These are phyloP conservation scores for Aspergillus heteromorphus DNA, from an alignment of 495 filamentous ascomycete genomes.

Conservation along the genomic window DNA sequence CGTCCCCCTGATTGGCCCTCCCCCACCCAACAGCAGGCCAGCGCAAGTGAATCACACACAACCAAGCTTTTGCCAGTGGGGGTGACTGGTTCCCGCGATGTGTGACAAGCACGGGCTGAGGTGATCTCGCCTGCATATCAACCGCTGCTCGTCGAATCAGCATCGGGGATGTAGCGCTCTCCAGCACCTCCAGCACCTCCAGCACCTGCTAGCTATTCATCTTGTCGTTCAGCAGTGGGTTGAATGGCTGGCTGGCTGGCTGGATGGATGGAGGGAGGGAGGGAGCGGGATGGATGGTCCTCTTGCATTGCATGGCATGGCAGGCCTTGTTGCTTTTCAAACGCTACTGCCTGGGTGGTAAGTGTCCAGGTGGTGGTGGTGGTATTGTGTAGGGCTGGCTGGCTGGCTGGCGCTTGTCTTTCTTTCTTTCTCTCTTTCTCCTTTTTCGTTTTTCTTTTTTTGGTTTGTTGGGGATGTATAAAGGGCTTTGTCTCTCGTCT, in stretches of 20 bases:
- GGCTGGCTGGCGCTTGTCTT: not conserved
- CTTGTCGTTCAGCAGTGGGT: too few relatives aligned
- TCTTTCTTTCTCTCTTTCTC: too few relatives aligned
- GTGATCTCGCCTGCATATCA: not conserved
- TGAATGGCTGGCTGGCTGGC: too few relatives aligned
- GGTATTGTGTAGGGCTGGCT: not conserved
- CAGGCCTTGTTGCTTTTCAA: not conserved
- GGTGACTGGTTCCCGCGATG: not conserved
- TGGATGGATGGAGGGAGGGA: too few relatives aligned
- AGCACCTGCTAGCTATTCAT: too few relatives aligned
- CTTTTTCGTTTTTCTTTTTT: too few relatives aligned
- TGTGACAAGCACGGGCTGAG: not conserved
- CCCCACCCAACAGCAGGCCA: not conserved
- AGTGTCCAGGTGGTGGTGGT: too few relatives aligned
- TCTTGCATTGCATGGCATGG: not conserved
- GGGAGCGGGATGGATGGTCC: too few relatives aligned
- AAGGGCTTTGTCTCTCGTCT: too few relatives aligned
- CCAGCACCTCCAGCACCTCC: not conserved
- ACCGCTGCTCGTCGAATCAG: not conserved
- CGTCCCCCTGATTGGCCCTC: not conserved
- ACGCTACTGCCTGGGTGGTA: not conserved
- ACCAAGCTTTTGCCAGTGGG: not conserved
- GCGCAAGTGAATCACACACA: not conserved
- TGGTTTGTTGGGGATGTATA: too few relatives aligned
- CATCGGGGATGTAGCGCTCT: not conserved